Conservation (phyloP, 1,284 basidiomycete genomes). For the Naganishia albida region DNA sequence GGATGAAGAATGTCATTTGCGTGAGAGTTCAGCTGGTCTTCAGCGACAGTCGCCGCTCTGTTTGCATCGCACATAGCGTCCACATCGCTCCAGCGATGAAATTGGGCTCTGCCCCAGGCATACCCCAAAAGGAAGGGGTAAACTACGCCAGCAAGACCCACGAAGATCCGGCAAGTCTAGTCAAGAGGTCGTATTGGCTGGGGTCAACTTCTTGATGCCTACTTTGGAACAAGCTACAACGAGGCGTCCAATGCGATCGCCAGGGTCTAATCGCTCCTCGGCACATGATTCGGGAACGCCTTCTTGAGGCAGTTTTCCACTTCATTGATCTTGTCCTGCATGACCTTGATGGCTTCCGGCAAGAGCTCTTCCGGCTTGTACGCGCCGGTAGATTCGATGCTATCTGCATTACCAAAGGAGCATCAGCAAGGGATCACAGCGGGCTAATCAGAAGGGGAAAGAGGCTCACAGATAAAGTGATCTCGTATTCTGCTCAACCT, state of each 20-base stretch:
- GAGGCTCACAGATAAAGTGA: slow-evolving; percentile 80
- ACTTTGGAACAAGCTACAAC: not conserved
- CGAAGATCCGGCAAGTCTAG: no score
- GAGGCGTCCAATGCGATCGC: not conserved
- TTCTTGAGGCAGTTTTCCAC: slow-evolving; percentile 49
- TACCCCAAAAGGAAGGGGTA: no score
- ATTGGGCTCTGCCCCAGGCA: no score
- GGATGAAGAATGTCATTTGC: no score
- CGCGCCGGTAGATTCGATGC: slow-evolving; percentile 84
- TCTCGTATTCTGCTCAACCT: slow-evolving; percentile 84
- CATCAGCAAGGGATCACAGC: not conserved
- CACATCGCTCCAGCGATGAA: no score
- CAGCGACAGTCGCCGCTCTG: no score
- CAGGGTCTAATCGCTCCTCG: slow-evolving; percentile 1
- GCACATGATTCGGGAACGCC: slow-evolving; percentile 31
- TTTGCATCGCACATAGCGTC: no score
- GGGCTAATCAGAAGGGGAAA: not conserved
- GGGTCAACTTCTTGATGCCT: not conserved
- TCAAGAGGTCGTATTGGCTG: no score
- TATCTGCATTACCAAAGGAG: slow-evolving; percentile 60
- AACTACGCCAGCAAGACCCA: no score
- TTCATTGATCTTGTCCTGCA: slow-evolving; percentile 72
- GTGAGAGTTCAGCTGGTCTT: no score
- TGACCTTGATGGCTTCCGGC: slow-evolving; percentile 76
- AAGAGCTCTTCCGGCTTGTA: slow-evolving; percentile 84